Conservation (phyloP, 2,329 filamentous ascomycete genomes). For the Cercospora berteroae region DNA sequence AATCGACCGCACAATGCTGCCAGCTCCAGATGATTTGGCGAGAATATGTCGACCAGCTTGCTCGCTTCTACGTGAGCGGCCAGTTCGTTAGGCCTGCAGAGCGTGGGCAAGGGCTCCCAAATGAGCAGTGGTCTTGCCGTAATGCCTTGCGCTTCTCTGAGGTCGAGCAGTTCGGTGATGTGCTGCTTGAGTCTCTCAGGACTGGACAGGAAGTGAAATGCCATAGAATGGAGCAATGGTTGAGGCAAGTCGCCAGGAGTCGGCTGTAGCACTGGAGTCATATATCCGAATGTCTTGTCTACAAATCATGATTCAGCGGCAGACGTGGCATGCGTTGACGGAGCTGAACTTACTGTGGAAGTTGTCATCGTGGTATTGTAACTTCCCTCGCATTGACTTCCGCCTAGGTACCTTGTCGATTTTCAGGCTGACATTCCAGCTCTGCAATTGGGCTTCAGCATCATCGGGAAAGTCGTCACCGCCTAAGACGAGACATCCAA, state of each 20-base stretch:
- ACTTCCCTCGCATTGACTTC: constrained; percentile 15
- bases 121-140: constrained; percentile 23
- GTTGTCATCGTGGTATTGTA: constrained; percentile 14
- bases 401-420: constrained; percentile 4
- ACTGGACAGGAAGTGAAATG: constrained; percentile 32
- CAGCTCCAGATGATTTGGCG: constrained; percentile 35
- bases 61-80: constrained; percentile 23
- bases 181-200: constrained; percentile 24
- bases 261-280: constrained; percentile 16
- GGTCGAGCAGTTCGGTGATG: constrained; percentile 13
- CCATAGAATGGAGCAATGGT: constrained; percentile 13
- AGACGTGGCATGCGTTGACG: neutral
- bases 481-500: constrained; percentile 16
- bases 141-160: constrained; percentile 9
- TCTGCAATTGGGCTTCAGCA: constrained; percentile 6
- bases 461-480: constrained; percentile 18
- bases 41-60: constrained; percentile 31
- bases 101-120: constrained; percentile 34
- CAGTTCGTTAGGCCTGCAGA: constrained; percentile 27
- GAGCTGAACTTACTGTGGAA: constrained; percentile 11
- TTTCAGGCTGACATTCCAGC: constrained; percentile 14
- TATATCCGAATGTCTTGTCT: constrained; percentile 18
- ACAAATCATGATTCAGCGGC: neutral
- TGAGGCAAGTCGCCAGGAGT: constrained; percentile 11
- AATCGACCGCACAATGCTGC: constrained; percentile 25